These are phyloP conservation scores for Stylosanthes scabra DNA, from an alignment of 331 rosid species.

Conservation along the genomic window DNA sequence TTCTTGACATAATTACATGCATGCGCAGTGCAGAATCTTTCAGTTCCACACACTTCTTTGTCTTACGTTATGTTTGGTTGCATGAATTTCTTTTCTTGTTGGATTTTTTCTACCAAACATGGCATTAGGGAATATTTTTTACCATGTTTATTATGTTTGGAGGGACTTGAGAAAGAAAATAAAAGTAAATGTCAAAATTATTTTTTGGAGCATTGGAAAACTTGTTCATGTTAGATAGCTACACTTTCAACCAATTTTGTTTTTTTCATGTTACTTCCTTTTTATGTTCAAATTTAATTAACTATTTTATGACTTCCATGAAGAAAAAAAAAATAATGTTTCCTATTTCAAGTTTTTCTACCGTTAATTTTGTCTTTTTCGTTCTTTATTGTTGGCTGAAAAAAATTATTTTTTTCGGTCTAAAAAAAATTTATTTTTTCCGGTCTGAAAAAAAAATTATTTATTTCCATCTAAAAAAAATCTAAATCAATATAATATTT, in stretches of 20 bases:
- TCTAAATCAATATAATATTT: neutral
- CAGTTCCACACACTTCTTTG: slow-evolving; percentile 7
- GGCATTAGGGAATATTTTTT: slow-evolving; percentile 13
- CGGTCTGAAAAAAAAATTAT: too few species aligned
- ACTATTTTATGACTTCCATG: slow-evolving; percentile 14
- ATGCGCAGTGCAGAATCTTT: slow-evolving; percentile 31
- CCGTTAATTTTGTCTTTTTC: too few species aligned
- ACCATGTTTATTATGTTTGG: neutral
- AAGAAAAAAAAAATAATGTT: too few species aligned
- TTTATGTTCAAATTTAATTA: neutral
- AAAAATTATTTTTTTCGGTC: too few species aligned
- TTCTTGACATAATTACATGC: slow-evolving; percentile 9
- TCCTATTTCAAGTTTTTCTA: too few species aligned
- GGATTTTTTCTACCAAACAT: neutral
- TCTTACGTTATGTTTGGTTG: slow-evolving; percentile 24
- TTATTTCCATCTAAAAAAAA: too few species aligned
- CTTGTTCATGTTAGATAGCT: slow-evolving; percentile 10
- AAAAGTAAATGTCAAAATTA: neutral
- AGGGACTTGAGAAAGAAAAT: slow-evolving; percentile 14
- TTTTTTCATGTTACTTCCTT: neutral
- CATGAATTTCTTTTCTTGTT: neutral
- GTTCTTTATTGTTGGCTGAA: too few species aligned
- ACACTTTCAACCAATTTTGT: neutral
- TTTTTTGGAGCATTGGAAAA: slow-evolving; percentile 3
- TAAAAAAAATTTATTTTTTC: too few species aligned